A percentile compares a stretch with the other conserved stretches of the same genome.
Evolutionary conservation across 805 yeast genomes (phyloP).

Genomic region (Zygosaccharomyces pseudorouxii): DNA sequence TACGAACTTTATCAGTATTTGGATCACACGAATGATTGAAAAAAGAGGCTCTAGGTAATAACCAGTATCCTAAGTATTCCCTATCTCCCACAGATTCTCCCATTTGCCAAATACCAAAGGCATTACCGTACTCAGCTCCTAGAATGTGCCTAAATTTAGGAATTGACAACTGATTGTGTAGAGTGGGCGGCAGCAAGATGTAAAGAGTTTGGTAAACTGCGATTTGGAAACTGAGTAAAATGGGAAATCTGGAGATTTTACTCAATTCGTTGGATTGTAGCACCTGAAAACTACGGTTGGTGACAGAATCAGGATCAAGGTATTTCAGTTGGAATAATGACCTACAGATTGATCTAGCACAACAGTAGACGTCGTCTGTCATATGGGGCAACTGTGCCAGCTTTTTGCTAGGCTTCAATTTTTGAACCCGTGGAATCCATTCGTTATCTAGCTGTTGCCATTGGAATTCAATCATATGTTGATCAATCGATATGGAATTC

Average conservation of each 20-base stretch:
- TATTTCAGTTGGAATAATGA: slow-evolving; percentile 34
- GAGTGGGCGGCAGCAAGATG: slow-evolving; percentile 35
- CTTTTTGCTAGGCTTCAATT: slow-evolving; percentile 38
- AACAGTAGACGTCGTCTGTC: slow-evolving; percentile 50
- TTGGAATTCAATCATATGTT: slow-evolving; percentile 12
- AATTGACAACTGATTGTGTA: slow-evolving; percentile 38
- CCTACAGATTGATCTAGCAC: slow-evolving; percentile 45
- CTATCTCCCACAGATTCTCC: slow-evolving; percentile 40
- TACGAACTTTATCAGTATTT: slow-evolving; percentile 46
- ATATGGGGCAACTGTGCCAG: slow-evolving; percentile 40
- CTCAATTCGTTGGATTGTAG: slow-evolving; percentile 51
- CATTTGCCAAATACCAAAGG: slow-evolving; percentile 64
- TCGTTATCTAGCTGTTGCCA: slow-evolving; percentile 23
- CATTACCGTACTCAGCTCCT: slow-evolving; percentile 61
- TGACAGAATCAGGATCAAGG: slow-evolving; percentile 17
- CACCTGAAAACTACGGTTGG: slow-evolving; percentile 31
- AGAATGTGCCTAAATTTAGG: slow-evolving; percentile 42
- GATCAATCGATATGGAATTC: slow-evolving; percentile 11
- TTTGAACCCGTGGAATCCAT: slow-evolving; percentile 39
- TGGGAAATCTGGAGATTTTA: slow-evolving; percentile 45
- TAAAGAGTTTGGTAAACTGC: slow-evolving; percentile 46
- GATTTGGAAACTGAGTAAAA: slow-evolving; percentile 44
- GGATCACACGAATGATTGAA: slow-evolving; percentile 66
- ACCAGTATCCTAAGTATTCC: slow-evolving; percentile 56
- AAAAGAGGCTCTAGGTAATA: slow-evolving; percentile 59